Conservation (phyloP, 257 asterid species). For the Solanum etuberosum region DNA sequence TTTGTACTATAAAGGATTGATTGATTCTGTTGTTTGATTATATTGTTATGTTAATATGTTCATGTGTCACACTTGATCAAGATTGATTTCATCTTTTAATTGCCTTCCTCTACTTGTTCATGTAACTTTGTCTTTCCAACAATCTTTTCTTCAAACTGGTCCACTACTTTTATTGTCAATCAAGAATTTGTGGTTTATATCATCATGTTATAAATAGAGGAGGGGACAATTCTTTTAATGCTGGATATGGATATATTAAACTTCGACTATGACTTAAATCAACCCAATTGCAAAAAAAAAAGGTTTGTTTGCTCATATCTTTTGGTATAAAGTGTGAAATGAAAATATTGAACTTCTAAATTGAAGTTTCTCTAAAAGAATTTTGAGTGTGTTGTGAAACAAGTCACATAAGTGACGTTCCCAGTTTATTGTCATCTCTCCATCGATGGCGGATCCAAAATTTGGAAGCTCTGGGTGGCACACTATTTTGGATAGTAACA, state of each 20-base stretch:
- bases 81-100: neutral
- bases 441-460: no score
- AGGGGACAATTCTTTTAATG: neutral
- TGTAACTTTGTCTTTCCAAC: neutral
- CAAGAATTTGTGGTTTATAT: neutral
- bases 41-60: neutral
- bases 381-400: neutral
- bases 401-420: no score
- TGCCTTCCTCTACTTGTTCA: neutral
- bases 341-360: neutral
- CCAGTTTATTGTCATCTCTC: no score
- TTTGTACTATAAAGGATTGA: conserved; percentile 23
- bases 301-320: neutral
- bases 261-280: neutral
- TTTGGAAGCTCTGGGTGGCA: no score
- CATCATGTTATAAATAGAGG: neutral
- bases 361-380: neutral
- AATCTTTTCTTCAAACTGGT: neutral
- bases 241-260: neutral
- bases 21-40: conserved; percentile 1
- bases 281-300: neutral
- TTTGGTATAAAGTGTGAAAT: neutral
- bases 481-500: no score
- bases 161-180: neutral
- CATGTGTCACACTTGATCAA: neutral